These are phyloP conservation scores for Tulasnella sp. DNA, from an alignment of 768 basidiomycete species.

Conservation along the genomic window DNA sequence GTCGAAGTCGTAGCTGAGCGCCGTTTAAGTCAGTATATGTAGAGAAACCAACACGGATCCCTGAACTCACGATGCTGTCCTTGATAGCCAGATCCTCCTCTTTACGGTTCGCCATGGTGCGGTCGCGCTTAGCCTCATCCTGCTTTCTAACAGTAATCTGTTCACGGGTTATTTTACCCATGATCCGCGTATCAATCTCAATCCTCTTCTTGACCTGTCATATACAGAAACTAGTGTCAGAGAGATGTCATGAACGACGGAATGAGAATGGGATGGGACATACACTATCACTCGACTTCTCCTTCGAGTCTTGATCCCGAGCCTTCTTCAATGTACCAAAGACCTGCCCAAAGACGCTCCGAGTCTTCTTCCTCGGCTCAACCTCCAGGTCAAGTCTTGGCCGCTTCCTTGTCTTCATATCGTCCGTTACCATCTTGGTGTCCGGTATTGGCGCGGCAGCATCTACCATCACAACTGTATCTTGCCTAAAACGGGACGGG, in stretches of 20 bases:
- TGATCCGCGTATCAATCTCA: constrained; percentile 14
- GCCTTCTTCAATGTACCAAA: constrained; percentile 18
- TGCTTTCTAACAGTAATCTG: constrained; percentile 14
- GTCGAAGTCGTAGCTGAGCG: constrained; percentile 13
- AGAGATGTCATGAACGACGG: background rate
- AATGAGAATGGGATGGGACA: background rate
- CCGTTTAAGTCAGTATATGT: background rate
- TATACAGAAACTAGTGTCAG: background rate
- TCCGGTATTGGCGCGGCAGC: too few species aligned
- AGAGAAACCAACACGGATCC: background rate
- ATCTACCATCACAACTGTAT: too few species aligned
- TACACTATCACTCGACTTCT: constrained; percentile 13
- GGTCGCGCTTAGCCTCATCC: constrained; percentile 16
- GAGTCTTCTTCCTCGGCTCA: constrained; percentile 1
- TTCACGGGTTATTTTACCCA: constrained; percentile 17
- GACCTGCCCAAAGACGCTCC: constrained; percentile 15
- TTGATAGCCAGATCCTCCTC: constrained; percentile 19
- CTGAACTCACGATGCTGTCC: constrained; percentile 14
- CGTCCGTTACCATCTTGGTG: background rate
- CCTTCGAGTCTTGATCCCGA: constrained; percentile 10
- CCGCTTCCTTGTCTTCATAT: constrained; percentile 1
- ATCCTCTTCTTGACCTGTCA: constrained; percentile 15
- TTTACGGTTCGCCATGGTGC: constrained; percentile 13
- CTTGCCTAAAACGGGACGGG: too few species aligned
- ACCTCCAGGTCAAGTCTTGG: constrained; percentile 3